Evolutionary conservation across 352 stramenopile genomes (phyloP).

Genomic region (Plasmopara viticola): DNA sequence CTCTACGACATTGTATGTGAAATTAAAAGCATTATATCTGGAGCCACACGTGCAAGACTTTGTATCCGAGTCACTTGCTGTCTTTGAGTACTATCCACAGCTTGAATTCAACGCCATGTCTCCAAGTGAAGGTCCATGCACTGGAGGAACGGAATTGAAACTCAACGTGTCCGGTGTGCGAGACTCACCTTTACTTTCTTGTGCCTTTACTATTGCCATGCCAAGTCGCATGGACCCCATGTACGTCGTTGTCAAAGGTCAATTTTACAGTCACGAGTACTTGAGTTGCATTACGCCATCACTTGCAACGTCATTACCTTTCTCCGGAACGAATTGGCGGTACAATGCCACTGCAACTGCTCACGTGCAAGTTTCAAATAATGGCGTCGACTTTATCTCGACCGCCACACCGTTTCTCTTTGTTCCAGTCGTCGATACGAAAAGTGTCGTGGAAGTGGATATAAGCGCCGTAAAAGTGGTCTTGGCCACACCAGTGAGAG

Average conservation of each 20-base stretch:
- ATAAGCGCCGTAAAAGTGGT: constrained; percentile 30
- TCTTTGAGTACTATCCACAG: constrained; percentile 31
- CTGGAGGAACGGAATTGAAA: constrained; percentile 24
- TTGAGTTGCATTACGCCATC: constrained; percentile 31
- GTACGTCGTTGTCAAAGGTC: constrained; percentile 10
- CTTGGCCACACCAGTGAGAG: constrained; percentile 31
- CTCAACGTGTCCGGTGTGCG: constrained; percentile 25
- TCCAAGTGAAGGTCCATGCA: constrained; percentile 31
- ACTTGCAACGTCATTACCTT: constrained; percentile 8
- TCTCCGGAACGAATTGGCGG: constrained; percentile 10
- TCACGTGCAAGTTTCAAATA: constrained; percentile 37
- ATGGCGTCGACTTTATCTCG: constrained; percentile 38
- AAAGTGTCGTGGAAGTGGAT: constrained; percentile 3
- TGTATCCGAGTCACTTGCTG: constrained; percentile 21
- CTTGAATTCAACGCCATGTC: constrained; percentile 23
- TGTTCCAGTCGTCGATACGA: constrained; percentile 1
- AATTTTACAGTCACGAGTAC: constrained; percentile 19
- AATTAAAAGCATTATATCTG: constrained; percentile 19
- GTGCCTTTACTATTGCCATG: constrained; percentile 28
- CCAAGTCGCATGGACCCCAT: constrained; percentile 13
- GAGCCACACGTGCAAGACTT: constrained; percentile 15
- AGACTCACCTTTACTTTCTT: constrained; percentile 21
- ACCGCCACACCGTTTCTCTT: constrained; percentile 25
- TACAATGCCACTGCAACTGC: constrained; percentile 18
- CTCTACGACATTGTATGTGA: constrained; percentile 24